Evolutionary conservation across 1,284 basidiomycete species (phyloP).

Genomic region (Heterobasidion annosum): DNA sequence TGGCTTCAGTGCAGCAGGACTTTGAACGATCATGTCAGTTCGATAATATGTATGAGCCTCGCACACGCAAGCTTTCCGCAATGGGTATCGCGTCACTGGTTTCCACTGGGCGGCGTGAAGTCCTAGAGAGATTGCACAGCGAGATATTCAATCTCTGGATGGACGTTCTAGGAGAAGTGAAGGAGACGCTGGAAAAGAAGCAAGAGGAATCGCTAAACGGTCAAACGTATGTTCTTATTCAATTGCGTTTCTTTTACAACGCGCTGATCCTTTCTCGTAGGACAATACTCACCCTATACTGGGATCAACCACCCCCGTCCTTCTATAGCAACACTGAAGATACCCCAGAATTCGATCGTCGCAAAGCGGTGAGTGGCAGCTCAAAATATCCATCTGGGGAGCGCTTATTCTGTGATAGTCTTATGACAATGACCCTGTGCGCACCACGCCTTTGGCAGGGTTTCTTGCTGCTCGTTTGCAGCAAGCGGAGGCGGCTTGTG

Average conservation of each 20-base stretch:
- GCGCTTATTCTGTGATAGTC: constrained; percentile 28
- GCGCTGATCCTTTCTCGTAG: not conserved
- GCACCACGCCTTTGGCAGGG: constrained; percentile 47
- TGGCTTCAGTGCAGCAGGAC: not conserved
- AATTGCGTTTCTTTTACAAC: not conserved
- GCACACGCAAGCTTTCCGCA: constrained; percentile 63
- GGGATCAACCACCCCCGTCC: constrained; percentile 50
- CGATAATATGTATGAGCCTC: constrained; percentile 76
- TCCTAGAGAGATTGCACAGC: constrained; percentile 58
- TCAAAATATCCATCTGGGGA: not conserved
- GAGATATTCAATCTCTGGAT: constrained; percentile 87
- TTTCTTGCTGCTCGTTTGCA: constrained; percentile 50
- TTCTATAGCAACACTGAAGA: constrained; percentile 53
- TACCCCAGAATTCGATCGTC: constrained; percentile 61
- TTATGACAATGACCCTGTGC: constrained; percentile 61
- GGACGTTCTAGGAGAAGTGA: constrained; percentile 83
- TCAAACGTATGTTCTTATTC: not conserved
- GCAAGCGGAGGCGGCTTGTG: constrained; percentile 49
- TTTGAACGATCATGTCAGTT: constrained; percentile 41
- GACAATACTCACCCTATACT: constrained; percentile 42
- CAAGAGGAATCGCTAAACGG: constrained; percentile 25
- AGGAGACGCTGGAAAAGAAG: constrained; percentile 48
- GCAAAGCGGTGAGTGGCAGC: constrained; percentile 44
- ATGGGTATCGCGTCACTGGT: constrained; percentile 69
- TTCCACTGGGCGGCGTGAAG: constrained; percentile 57